Evolutionary conservation across 345 rosid species (phyloP), one percentile per base, ranked within the genome.

Genomic region (Aquilaria yunnanensis): DNA sequence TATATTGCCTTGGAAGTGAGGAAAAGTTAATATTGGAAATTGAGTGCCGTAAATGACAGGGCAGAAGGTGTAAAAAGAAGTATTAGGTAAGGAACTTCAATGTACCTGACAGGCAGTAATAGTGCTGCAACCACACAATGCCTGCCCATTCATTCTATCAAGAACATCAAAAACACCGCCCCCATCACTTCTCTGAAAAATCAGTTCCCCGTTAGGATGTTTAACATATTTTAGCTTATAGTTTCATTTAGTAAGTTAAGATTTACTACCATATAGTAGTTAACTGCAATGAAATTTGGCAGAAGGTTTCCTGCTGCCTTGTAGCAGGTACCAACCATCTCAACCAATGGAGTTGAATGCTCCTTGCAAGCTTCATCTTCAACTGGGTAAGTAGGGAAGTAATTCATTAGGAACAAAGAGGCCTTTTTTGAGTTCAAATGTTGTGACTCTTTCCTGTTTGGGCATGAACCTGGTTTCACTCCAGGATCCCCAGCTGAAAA

Each of bases 401-500:
- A 94, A 72, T 94, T 94, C 91, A 83, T 81, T 34, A 90, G 70
- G 77, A 86, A 79, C 72, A 94, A 96, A 14, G 99, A 85, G 3
- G 90, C 75, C 33, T 83, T 77, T 73, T 71, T 86, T 32, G 99
- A 88, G 66, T 70, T 75, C 55, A 94, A 73, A 5, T 90, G 83
- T 48, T 77, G 67, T 1, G 96, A 94, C 54, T 94, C 97, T 77
- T 88, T 94, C 63, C 99, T 88, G 48, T 86, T 76, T 0, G 96
- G 96, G 54, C 99, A 94, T 3, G 95, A 90, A 64, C 96, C 91
- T 72, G 74, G 68, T 69, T 81, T 92, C 51, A 90, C 81, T 51
- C 98, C 98, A 6, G 98, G 99, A 77, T 94, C 93, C 12, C 99
- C 99, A 78, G 98, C 99, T 90, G 86, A 64, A 79, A 75, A 29